phyloP scores from a whole-genome alignment of 345 rosid genomes.

The Limnanthes douglasii region DNA sequence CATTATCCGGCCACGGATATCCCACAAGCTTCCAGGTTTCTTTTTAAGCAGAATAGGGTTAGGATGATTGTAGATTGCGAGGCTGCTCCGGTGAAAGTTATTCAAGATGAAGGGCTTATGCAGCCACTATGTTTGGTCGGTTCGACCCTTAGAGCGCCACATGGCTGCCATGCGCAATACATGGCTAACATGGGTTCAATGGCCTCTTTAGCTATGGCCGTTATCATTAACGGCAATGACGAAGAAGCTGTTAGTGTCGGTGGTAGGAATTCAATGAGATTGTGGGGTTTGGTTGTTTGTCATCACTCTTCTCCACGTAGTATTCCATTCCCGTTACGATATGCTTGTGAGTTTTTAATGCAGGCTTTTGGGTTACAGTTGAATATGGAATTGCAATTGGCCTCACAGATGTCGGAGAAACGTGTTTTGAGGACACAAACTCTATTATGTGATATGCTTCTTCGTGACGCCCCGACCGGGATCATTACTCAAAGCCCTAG shows the following conservation, averaged over 20 bases:
- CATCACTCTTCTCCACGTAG: conserved; percentile 90
- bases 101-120: conserved; percentile 65
- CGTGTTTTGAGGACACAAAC: conserved; percentile 90
- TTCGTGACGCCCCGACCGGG: conserved; percentile 89
- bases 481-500: conserved; percentile 94
- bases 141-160: conserved; percentile 94
- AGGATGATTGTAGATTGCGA: conserved; percentile 94
- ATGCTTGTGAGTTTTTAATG: conserved; percentile 97
- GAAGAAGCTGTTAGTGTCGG: conserved; percentile 39
- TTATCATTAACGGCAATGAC: conserved; percentile 73
- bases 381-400: conserved; percentile 96
- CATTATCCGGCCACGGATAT: conserved; percentile 98
- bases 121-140: conserved; percentile 95
- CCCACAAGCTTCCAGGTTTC: conserved; percentile 91
- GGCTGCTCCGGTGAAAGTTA: conserved; percentile 36
- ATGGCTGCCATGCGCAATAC: conserved; percentile 91
- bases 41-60: conserved; percentile 92
- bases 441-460: conserved; percentile 91
- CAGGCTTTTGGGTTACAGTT: conserved; percentile 94
- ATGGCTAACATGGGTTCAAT: conserved; percentile 94
- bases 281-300: conserved; percentile 98
- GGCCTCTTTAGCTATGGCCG: conserved; percentile 87
- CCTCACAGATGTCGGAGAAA: conserved; percentile 74
- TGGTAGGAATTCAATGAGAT: conserved; percentile 59
- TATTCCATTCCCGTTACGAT: conserved; percentile 85